Evolutionary conservation across 1,139 yeast genomes (phyloP).

Genomic region (Candida sanyaensis): DNA sequence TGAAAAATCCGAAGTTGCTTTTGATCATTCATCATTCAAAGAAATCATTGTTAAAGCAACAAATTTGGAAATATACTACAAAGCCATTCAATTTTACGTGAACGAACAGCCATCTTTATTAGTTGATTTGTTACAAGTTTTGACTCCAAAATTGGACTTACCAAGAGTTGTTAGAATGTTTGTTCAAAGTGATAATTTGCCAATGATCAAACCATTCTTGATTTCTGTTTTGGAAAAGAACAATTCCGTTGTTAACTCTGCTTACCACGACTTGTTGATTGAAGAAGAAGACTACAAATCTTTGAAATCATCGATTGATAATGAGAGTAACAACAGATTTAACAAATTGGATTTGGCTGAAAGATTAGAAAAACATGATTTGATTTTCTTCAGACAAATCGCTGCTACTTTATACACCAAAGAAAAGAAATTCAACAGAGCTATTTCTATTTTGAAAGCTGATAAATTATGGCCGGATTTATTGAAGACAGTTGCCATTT

Average conservation of each 20-base stretch:
- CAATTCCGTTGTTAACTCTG: constrained; percentile 87
- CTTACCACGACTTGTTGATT: constrained; percentile 91
- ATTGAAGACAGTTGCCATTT: constrained; percentile 86
- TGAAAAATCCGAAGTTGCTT: constrained; percentile 90
- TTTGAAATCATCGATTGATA: constrained; percentile 80
- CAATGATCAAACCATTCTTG: constrained; percentile 92
- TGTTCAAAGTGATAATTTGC: constrained; percentile 93
- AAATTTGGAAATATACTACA: constrained; percentile 94
- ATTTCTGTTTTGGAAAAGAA: constrained; percentile 90
- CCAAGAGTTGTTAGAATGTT: constrained; percentile 95
- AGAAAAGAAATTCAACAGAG: constrained; percentile 90
- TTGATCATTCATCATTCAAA: constrained; percentile 92
- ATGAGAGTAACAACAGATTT: constrained; percentile 77
- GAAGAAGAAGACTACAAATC: constrained; percentile 97
- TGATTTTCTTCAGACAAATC: constrained; percentile 92
- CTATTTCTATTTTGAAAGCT: constrained; percentile 83
- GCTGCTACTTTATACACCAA: constrained; percentile 93
- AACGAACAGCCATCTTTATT: constrained; percentile 89
- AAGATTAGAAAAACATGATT: constrained; percentile 87
- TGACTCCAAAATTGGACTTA: constrained; percentile 90
- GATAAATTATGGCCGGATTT: constrained; percentile 96
- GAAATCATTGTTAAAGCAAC: constrained; percentile 94
- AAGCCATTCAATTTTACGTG: constrained; percentile 93
- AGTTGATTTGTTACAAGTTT: constrained; percentile 80
- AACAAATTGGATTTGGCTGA: constrained; percentile 92